These are phyloP conservation scores for Pythium chondricola DNA, from an alignment of 352 stramenopile genomes.

Conservation along the genomic window DNA sequence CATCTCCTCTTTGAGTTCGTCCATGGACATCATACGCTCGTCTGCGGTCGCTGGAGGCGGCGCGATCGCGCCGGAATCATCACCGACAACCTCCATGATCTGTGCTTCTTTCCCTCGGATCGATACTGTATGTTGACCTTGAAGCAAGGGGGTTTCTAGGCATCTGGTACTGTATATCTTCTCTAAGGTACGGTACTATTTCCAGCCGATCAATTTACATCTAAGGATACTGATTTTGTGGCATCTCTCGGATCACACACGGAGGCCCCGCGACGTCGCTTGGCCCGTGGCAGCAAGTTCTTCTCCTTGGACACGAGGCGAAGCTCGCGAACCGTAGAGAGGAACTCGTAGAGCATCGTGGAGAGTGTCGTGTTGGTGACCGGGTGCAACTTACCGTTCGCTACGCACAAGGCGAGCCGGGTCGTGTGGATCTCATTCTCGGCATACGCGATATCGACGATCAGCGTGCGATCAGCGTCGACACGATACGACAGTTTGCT, in stretches of 20 bases:
- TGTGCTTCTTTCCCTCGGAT: too few relatives aligned
- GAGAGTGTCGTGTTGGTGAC: constrained; percentile 17
- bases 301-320: constrained; percentile 69
- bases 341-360: constrained; percentile 40
- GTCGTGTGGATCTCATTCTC: constrained; percentile 2
- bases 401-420: neutral
- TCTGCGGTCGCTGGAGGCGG: neutral
- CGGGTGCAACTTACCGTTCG: neutral
- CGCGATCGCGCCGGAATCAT: neutral
- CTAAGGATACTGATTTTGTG: too few relatives aligned
- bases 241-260: too few relatives aligned
- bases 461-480: constrained; percentile 12
- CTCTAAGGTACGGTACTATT: too few relatives aligned
- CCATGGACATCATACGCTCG: constrained; percentile 40
- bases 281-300: constrained; percentile 38
- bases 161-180: too few relatives aligned
- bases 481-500: constrained; percentile 21
- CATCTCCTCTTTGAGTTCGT: constrained; percentile 64
- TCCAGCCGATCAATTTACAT: constrained; percentile 6
- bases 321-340: constrained; percentile 74
- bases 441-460: constrained; percentile 11
- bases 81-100: too few relatives aligned
- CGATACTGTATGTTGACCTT: too few relatives aligned
- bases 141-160: too few relatives aligned
- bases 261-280: neutral